phyloP scores from a whole-genome alignment of 345 rosid genomes.

The Crucihimalaya himalaica region DNA sequence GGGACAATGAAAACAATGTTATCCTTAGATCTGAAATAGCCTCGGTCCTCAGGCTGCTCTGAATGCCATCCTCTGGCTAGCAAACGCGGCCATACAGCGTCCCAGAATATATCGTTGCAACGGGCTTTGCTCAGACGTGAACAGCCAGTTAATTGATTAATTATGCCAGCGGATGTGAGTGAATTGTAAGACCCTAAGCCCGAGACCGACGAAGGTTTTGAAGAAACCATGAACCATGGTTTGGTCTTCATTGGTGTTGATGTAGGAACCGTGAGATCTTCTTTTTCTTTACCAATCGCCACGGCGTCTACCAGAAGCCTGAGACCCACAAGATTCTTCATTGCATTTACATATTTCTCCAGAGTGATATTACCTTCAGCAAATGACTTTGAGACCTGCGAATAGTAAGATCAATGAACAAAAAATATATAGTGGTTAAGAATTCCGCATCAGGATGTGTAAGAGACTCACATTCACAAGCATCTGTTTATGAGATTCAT shows the following conservation, averaged over 20 bases:
- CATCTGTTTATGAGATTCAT: slow-evolving; percentile 41
- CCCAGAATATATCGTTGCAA: slow-evolving; percentile 75
- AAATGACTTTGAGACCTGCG: slow-evolving; percentile 63
- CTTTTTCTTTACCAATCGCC: slow-evolving; percentile 69
- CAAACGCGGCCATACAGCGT: slow-evolving; percentile 84
- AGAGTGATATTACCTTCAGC: slow-evolving; percentile 55
- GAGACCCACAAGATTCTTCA: slow-evolving; percentile 58
- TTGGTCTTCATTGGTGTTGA: slow-evolving; percentile 46
- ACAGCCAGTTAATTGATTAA: slow-evolving; percentile 56
- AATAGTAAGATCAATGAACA: slow-evolving; percentile 30
- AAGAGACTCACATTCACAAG: slow-evolving; percentile 41
- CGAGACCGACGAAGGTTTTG: slow-evolving; percentile 30
- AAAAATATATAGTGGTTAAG: neutral
- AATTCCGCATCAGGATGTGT: slow-evolving; percentile 8
- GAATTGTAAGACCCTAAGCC: slow-evolving; percentile 48
- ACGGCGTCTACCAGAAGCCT: slow-evolving; percentile 60
- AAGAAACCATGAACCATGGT: slow-evolving; percentile 46
- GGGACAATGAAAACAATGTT: slow-evolving; percentile 67
- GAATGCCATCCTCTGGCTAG: slow-evolving; percentile 83
- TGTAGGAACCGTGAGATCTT: slow-evolving; percentile 60
- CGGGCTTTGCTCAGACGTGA: slow-evolving; percentile 75
- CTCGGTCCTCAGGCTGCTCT: slow-evolving; percentile 58
- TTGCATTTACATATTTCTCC: slow-evolving; percentile 45
- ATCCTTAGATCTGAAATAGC: slow-evolving; percentile 47
- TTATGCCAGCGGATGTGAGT: slow-evolving; percentile 56